Conservation (phyloP, 345 rosid species). For the Aurinia saxatilis region DNA sequence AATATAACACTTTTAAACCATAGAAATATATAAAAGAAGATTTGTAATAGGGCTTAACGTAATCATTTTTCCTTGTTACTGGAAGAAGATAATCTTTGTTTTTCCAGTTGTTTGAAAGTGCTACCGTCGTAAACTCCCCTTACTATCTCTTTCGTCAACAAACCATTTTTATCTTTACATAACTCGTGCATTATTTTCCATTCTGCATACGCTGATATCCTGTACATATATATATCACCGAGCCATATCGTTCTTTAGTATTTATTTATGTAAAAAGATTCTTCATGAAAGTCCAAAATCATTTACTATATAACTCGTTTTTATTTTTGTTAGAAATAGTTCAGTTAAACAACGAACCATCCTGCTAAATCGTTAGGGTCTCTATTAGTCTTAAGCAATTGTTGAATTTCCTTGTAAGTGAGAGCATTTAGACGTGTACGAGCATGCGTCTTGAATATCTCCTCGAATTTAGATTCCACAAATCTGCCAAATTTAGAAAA, state of each 20-base stretch:
- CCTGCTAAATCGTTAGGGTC: conserved; percentile 40
- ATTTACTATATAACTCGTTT: neutral
- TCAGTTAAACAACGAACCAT: conserved; percentile 34
- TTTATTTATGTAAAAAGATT: neutral
- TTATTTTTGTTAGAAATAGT: neutral
- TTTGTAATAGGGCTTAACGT: neutral
- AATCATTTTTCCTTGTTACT: neutral
- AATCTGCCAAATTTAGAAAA: conserved; percentile 35
- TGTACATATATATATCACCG: conserved; percentile 11
- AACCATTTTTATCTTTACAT: conserved; percentile 56
- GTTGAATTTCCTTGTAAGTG: conserved; percentile 36
- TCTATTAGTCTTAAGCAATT: conserved; percentile 45
- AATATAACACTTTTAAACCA: too few relatives aligned
- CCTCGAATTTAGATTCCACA: conserved; percentile 59
- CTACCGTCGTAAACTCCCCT: conserved; percentile 65
- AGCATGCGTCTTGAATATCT: conserved; percentile 57
- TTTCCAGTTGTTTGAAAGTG: conserved; percentile 48
- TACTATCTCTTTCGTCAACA: conserved; percentile 45
- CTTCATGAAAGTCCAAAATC: neutral
- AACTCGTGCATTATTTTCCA: conserved; percentile 46
- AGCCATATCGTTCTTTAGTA: neutral
- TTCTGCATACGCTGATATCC: conserved; percentile 51
- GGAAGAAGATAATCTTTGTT: conserved; percentile 25
- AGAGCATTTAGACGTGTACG: conserved; percentile 34
- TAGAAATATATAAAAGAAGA: too few relatives aligned